Evolutionary conservation across 768 basidiomycete genomes (phyloP).

Genomic region (Psilocybe subaeruginosa): DNA sequence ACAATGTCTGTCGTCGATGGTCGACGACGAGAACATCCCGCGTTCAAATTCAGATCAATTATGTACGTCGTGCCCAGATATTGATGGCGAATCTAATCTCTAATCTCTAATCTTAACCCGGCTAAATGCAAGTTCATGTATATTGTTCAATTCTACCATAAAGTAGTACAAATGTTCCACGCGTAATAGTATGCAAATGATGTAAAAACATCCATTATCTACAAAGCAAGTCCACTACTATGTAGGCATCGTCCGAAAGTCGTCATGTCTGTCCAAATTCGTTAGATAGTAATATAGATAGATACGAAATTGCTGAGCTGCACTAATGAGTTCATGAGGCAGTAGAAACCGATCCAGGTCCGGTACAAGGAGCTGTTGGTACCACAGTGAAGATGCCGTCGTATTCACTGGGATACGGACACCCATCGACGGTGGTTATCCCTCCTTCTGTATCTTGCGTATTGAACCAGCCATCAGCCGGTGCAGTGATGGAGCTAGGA

Average conservation of each 20-base stretch:
- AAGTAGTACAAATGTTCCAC: neutral
- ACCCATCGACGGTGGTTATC: conserved; percentile 51
- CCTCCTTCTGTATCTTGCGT: conserved; percentile 48
- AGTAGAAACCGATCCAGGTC: conserved; percentile 14
- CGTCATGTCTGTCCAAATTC: neutral
- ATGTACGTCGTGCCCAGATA: no score
- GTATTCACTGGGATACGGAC: conserved; percentile 55
- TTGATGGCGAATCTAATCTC: no score
- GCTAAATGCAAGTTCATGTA: no score
- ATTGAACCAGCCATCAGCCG: conserved; percentile 63
- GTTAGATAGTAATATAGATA: neutral
- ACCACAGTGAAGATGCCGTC: conserved; percentile 23
- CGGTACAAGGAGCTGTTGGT: conserved; percentile 31
- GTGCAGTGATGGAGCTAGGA: conserved; percentile 44
- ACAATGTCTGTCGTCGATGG: neutral
- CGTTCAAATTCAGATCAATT: neutral
- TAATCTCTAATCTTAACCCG: no score
- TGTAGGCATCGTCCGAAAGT: neutral
- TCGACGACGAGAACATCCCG: neutral
- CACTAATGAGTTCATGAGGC: neutral
- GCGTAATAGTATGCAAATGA: neutral
- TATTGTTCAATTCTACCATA: neutral
- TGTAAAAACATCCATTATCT: no score
- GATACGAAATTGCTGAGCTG: neutral
- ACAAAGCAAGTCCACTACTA: neutral